Evolutionary conservation across 2,329 filamentous ascomycete genomes (phyloP).

Genomic region (Claviceps citrina): DNA sequence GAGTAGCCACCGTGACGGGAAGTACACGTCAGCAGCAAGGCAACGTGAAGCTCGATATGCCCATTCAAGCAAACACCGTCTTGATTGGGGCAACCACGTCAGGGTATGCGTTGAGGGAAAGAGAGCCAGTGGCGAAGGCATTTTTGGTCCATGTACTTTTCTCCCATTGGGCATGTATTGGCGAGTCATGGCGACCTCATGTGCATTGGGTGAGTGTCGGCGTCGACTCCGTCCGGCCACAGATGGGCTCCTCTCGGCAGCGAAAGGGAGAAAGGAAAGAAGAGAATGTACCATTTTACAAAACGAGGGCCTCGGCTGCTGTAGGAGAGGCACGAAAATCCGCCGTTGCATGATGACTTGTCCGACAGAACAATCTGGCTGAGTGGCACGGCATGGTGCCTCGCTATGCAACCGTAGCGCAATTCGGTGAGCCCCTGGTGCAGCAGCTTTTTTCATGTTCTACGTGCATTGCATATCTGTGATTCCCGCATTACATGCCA

Average conservation of each 20-base stretch:
- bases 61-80: neutral
- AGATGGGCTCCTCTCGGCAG: neutral
- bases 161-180: slow-evolving; percentile 2
- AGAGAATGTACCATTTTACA: too few species aligned
- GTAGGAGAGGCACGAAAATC: neutral
- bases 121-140: neutral
- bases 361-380: slow-evolving; percentile 4
- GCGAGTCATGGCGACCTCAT: neutral
- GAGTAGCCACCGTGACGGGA: neutral
- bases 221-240: neutral
- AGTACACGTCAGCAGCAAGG: slow-evolving; percentile 2
- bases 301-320: neutral
- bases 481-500: neutral
- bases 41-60: neutral
- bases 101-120: neutral
- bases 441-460: neutral
- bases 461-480: slow-evolving; percentile 2
- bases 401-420: neutral
- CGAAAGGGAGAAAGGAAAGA: neutral
- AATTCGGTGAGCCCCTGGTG: slow-evolving; percentile 1
- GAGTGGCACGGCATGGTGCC: slow-evolving; percentile 2
- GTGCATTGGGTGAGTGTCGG: neutral
- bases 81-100: neutral
- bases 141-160: neutral
- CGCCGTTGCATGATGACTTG: slow-evolving; percentile 2